Evolutionary conservation across 1,284 basidiomycete genomes (phyloP).

Genomic region (Spongiforma sp.): DNA sequence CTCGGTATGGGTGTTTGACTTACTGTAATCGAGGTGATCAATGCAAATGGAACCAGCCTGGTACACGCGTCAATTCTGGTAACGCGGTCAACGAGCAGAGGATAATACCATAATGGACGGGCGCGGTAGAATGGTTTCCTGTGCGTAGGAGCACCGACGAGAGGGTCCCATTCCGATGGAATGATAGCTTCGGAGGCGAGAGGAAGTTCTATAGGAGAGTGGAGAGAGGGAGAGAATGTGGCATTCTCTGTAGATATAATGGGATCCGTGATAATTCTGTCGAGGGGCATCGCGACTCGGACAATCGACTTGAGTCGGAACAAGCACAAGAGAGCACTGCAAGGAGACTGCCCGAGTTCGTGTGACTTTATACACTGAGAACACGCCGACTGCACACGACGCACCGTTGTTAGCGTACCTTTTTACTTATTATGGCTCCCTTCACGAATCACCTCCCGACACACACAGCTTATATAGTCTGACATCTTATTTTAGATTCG

Average conservation of each 20-base stretch:
- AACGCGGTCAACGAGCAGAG: slow-evolving; percentile 15
- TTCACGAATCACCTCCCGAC: no score
- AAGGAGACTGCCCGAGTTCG: slow-evolving; percentile 1
- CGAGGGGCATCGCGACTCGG: slow-evolving; percentile 34
- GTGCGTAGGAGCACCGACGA: slow-evolving; percentile 19
- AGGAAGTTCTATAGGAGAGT: slow-evolving; percentile 26
- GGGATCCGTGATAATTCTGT: slow-evolving; percentile 39
- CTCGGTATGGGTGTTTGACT: slow-evolving; percentile 30
- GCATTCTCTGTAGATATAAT: slow-evolving; percentile 41
- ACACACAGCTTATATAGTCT: slow-evolving; percentile 4
- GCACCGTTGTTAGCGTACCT: not conserved
- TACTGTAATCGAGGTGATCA: slow-evolving; percentile 68
- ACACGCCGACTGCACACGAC: slow-evolving; percentile 32
- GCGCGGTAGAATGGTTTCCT: slow-evolving; percentile 73
- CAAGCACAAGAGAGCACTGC: slow-evolving; percentile 11
- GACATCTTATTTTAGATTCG: not conserved
- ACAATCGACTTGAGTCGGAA: not conserved
- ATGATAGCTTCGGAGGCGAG: slow-evolving; percentile 9
- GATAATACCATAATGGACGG: slow-evolving; percentile 60
- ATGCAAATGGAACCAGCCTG: slow-evolving; percentile 78
- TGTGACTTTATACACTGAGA: slow-evolving; percentile 31
- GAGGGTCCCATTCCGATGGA: slow-evolving; percentile 35
- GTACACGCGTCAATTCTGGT: slow-evolving; percentile 9
- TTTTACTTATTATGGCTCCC: no score
- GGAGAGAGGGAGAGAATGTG: slow-evolving; percentile 27